Conservation (phyloP, 2,329 filamentous ascomycete species). For the Xylariaceae sp. region DNA sequence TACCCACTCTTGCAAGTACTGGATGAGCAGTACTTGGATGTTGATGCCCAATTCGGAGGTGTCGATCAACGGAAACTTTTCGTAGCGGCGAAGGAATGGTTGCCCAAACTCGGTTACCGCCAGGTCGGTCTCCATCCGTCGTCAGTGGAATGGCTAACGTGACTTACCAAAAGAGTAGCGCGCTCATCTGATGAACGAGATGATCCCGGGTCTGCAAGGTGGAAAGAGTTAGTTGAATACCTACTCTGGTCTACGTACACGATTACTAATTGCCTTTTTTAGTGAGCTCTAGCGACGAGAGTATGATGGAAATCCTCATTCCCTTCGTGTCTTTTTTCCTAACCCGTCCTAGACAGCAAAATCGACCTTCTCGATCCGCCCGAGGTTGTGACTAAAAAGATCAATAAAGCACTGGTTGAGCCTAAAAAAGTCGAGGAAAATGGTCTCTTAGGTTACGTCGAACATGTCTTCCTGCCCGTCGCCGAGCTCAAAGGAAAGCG, state of each 20-base stretch:
- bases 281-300: conserved; percentile 64
- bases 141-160: background rate
- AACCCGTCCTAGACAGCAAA: conserved; percentile 60
- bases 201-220: conserved; percentile 79
- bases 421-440: conserved; percentile 79
- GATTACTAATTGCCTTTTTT: too few species aligned
- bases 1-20: conserved; percentile 88
- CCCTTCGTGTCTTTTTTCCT: background rate
- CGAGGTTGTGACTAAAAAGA: conserved; percentile 74
- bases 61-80: conserved; percentile 89
- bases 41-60: conserved; percentile 85
- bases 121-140: conserved; percentile 35
- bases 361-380: conserved; percentile 85
- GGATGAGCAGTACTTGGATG: conserved; percentile 83
- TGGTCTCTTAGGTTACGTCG: conserved; percentile 79
- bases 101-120: conserved; percentile 82
- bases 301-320: background rate
- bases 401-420: conserved; percentile 77
- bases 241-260: too few species aligned
- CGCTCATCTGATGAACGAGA: conserved; percentile 75
- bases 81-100: conserved; percentile 74
- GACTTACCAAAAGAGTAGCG: conserved; percentile 25
- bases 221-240: conserved; percentile 58
- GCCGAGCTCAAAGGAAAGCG: conserved; percentile 57
- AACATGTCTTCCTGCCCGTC: conserved; percentile 80